Conservation (phyloP, 2,329 filamentous ascomycete species). For the Exophiala sp. region DNA sequence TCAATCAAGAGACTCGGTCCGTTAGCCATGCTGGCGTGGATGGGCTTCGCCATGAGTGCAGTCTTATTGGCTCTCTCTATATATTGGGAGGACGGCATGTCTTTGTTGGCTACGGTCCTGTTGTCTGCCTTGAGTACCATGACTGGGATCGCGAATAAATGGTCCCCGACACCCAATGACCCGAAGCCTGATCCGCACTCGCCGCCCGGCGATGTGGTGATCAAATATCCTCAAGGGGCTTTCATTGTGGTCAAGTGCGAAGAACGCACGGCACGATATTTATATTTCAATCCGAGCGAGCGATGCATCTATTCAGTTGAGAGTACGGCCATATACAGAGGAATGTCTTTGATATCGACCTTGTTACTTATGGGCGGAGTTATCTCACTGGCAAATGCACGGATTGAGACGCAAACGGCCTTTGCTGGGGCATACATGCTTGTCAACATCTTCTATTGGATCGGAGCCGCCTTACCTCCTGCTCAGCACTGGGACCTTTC, state of each 20-base stretch:
- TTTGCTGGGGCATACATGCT: slow-evolving; percentile 51
- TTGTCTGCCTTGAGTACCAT: slow-evolving; percentile 50
- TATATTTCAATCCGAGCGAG: slow-evolving; percentile 50
- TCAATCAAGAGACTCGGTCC: slow-evolving; percentile 47
- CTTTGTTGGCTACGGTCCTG: slow-evolving; percentile 46
- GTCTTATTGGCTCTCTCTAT: slow-evolving; percentile 46
- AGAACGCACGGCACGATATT: slow-evolving; percentile 49
- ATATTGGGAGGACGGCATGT: slow-evolving; percentile 48
- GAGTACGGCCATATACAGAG: slow-evolving; percentile 40
- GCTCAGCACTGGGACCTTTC: slow-evolving; percentile 48
- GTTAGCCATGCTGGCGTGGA: slow-evolving; percentile 43
- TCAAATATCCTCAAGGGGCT: slow-evolving; percentile 50
- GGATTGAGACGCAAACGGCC: slow-evolving; percentile 45
- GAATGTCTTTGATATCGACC: slow-evolving; percentile 49
- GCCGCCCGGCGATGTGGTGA: slow-evolving; percentile 46
- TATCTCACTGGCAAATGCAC: slow-evolving; percentile 50
- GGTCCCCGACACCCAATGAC: slow-evolving; percentile 43
- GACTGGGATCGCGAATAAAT: slow-evolving; percentile 50
- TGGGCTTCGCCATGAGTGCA: slow-evolving; percentile 44
- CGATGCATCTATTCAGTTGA: slow-evolving; percentile 46
- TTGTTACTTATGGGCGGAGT: slow-evolving; percentile 53
- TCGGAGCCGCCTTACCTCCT: slow-evolving; percentile 47
- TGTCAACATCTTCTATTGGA: slow-evolving; percentile 50
- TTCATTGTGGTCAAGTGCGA: slow-evolving; percentile 49
- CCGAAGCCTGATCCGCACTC: slow-evolving; percentile 34